Percentiles rank a stretch among this genome's conserved stretches.
phyloP scores from a whole-genome alignment of 768 basidiomycete species.

The Auriscalpium orientale region DNA sequence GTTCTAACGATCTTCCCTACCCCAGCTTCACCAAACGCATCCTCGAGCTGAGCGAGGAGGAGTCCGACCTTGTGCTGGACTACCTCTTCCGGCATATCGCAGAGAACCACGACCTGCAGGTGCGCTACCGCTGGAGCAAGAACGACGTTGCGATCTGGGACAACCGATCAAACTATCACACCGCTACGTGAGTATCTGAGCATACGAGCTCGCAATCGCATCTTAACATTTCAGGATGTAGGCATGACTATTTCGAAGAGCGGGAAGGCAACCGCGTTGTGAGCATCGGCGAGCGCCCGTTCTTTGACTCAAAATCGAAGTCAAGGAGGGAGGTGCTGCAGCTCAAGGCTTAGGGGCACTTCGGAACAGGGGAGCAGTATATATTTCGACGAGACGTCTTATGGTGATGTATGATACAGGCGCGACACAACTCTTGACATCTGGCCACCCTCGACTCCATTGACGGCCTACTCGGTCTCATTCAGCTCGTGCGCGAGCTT shows the following conservation, averaged over 20 bases:
- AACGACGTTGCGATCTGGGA: slow-evolving; percentile 82
- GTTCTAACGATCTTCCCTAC: too few species aligned
- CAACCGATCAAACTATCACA: slow-evolving; percentile 32
- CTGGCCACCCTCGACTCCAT: too few species aligned
- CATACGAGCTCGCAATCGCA: background rate
- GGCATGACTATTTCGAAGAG: background rate
- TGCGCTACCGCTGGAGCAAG: slow-evolving; percentile 69
- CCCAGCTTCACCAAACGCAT: slow-evolving; percentile 74
- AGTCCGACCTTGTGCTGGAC: slow-evolving; percentile 64
- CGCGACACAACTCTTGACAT: too few species aligned
- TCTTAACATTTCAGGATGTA: background rate
- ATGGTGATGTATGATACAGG: too few species aligned
- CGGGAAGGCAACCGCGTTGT: slow-evolving; percentile 1
- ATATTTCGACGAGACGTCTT: too few species aligned
- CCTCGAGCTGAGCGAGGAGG: slow-evolving; percentile 70
- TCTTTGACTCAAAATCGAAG: background rate
- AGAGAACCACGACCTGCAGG: slow-evolving; percentile 65
- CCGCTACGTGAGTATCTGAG: background rate
- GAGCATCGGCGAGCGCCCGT: slow-evolving; percentile 3
- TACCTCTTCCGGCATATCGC: slow-evolving; percentile 68
- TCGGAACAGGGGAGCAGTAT: too few species aligned
- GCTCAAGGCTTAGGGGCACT: background rate
- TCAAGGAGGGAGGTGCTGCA: slow-evolving; percentile 1
- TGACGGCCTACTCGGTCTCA: slow-evolving; percentile 9
- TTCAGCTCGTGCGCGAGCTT: slow-evolving; percentile 45